Evolutionary conservation across 306 rosid species (phyloP), one percentile per base, ranked within the genome.

Genomic region (Erythrophleum fordii): DNA sequence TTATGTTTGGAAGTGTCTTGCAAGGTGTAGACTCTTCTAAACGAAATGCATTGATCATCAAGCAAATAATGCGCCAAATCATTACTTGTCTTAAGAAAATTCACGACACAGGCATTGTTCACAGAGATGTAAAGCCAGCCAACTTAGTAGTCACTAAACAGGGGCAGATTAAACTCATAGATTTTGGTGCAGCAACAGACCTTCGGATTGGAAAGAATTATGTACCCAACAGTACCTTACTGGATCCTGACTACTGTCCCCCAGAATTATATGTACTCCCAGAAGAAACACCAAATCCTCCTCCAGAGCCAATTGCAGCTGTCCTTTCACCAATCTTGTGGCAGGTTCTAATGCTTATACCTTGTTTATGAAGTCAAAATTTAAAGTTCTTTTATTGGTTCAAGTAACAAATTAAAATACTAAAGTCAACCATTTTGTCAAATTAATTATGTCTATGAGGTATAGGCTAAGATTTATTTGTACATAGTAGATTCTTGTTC

Each of bases 141-240:
- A 95, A 95, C 83, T 73, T 95, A 71, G 99, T 95, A 44, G 99
- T 95, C 69, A 95, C 97, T 2, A 89, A 85, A 77, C 78, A 61
- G 67, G 97, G 99, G 56, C 80, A 85, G 93, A 87, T 93, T 79
- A 95, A 95, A 86, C 91, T 93, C 86, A 95, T 93, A 65, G 98
- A 93, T 86, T 95, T 95, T 52, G 99, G 99, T 82, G 97, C 98
- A 26, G 97, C 99, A 46, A 83, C 99, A 5, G 99, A 93, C 83
- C 92, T 95, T 59, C 87, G 99, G 64, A 93, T 95, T 11, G 98
- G 99, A 68, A 95, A 93, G 91, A 95, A 95, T 87, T 95, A 91
- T 49, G 84, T 86, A 29, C 97, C 98, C 4, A 70, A 89, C 77
- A 85, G 82, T 31, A 79, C 89, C 69, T 84, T 95, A 79, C 88